phyloP scores from a whole-genome alignment of 768 basidiomycete species.

The Boletus barrowsii region DNA sequence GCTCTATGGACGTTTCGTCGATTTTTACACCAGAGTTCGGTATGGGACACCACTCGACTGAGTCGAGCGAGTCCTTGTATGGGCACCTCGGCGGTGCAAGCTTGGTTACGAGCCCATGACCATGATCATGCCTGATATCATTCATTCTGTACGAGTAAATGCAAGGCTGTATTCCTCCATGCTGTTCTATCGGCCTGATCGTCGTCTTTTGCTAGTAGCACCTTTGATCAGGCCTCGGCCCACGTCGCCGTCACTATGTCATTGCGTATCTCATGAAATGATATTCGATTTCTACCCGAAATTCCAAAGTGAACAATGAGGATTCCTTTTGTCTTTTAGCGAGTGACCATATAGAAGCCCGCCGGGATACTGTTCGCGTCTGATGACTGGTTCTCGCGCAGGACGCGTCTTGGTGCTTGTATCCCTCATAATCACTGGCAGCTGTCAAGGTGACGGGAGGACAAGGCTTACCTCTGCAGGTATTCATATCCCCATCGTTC shows the following conservation, averaged over 20 bases:
- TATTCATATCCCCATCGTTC: constrained; percentile 25
- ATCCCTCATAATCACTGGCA: not conserved
- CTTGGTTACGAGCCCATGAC: constrained; percentile 30
- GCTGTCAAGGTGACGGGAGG: not conserved
- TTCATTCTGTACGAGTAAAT: constrained; percentile 17
- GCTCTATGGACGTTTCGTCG: constrained; percentile 34
- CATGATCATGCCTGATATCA: not conserved
- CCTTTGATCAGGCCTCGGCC: too few relatives aligned
- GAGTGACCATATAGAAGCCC: not conserved
- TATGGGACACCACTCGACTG: constrained; percentile 25
- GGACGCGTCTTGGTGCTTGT: constrained; percentile 7
- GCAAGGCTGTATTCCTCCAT: constrained; percentile 3
- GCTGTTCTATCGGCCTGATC: constrained; percentile 9
- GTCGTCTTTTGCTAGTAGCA: not conserved
- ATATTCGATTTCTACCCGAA: not conserved
- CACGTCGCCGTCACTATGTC: too few relatives aligned
- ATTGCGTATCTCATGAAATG: too few relatives aligned
- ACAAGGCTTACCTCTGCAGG: constrained; percentile 15
- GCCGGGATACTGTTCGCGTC: not conserved
- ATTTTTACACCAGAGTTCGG: constrained; percentile 32
- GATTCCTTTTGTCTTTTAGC: not conserved
- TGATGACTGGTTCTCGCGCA: not conserved
- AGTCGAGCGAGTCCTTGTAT: constrained; percentile 29
- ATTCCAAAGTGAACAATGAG: not conserved
- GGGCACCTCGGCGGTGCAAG: constrained; percentile 20